Conservation (phyloP, 306 rosid genomes). For the Vachellia collinsii region DNA sequence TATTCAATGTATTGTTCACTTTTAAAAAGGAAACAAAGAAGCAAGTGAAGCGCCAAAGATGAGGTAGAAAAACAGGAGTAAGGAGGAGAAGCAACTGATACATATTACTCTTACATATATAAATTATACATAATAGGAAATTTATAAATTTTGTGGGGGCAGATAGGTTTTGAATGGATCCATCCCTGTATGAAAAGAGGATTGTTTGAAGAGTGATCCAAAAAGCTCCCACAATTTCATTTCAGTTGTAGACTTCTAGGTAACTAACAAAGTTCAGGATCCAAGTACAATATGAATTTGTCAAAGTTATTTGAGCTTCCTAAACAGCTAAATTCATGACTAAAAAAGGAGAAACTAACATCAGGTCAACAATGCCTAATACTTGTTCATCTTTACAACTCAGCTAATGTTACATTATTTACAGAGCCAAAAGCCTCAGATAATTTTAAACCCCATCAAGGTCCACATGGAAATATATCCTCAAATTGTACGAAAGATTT, state of each 20-base stretch:
- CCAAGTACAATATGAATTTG: constrained; percentile 32
- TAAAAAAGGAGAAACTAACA: constrained; percentile 35
- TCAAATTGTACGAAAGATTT: constrained; percentile 46
- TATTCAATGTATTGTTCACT: neutral
- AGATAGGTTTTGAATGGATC: too few relatives aligned
- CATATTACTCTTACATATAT: neutral
- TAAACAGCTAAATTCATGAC: constrained; percentile 43
- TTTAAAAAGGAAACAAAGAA: neutral
- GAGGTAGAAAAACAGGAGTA: too few relatives aligned
- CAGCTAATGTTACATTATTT: constrained; percentile 57
- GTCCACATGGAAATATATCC: constrained; percentile 38
- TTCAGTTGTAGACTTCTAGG: constrained; percentile 16
- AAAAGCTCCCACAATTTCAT: constrained; percentile 13
- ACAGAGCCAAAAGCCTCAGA: constrained; percentile 53
- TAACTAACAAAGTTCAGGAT: constrained; percentile 30
- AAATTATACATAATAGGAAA: neutral
- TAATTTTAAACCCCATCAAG: constrained; percentile 30
- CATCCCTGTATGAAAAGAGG: neutral
- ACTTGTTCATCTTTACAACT: constrained; percentile 61
- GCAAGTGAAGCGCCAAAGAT: too few relatives aligned
- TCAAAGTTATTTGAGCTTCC: constrained; percentile 40
- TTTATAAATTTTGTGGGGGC: neutral
- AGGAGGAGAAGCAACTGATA: neutral
- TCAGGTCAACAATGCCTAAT: constrained; percentile 45
- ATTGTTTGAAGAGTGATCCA: constrained; percentile 12